Percentiles rank a stretch among this genome's conserved stretches.
Conservation (phyloP, 2,329 filamentous ascomycete genomes). For the Nannizzia gypsea region DNA sequence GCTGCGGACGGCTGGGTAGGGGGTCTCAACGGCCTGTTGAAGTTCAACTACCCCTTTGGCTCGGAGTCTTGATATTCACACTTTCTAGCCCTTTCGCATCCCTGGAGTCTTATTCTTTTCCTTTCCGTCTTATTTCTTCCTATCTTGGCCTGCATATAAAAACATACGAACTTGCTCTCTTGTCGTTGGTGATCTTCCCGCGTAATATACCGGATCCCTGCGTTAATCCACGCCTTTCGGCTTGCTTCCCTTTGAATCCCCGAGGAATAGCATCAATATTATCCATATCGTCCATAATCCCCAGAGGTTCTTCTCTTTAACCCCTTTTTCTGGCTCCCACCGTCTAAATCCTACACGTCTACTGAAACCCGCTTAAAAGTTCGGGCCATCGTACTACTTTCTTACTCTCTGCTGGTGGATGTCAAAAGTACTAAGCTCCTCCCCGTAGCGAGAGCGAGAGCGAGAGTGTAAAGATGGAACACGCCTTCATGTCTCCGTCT, state of each 20-base stretch:
- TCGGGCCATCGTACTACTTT: background rate
- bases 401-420: background rate
- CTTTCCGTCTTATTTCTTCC: background rate
- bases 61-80: conserved; percentile 38
- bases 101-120: background rate
- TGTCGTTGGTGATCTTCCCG: background rate
- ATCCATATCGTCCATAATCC: no score
- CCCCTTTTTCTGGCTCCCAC: no score
- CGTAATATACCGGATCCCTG: background rate
- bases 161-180: background rate
- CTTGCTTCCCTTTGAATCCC: background rate
- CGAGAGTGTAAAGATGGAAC: background rate
- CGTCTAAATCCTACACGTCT: background rate
- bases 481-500: background rate
- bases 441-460: no score
- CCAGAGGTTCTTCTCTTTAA: no score
- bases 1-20: conserved; percentile 92
- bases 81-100: background rate
- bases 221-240: background rate
- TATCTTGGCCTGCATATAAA: background rate
- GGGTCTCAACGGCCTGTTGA: conserved; percentile 79
- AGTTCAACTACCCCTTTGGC: conserved; percentile 97
- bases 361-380: background rate
- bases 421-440: no score
- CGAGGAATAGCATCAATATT: background rate